Percentiles rank a stretch among this genome's conserved stretches.
Evolutionary conservation across 768 basidiomycete genomes (phyloP).

Genomic region (Tremella yokohamensis): DNA sequence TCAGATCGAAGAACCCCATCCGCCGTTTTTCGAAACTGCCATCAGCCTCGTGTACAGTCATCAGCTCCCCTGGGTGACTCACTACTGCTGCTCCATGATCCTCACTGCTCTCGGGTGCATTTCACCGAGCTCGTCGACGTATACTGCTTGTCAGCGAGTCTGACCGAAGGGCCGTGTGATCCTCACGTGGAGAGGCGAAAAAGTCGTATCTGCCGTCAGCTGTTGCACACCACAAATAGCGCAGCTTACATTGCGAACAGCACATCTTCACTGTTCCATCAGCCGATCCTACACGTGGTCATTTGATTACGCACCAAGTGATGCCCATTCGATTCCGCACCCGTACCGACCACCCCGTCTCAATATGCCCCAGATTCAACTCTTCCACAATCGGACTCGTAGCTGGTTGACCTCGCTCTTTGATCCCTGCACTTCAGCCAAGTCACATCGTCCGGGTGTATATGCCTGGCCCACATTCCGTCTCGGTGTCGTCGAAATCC

Average conservation of each 20-base stretch:
- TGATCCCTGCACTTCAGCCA: conserved; percentile 41
- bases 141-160: conserved; percentile 24
- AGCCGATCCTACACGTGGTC: background rate
- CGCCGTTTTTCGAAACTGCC: conserved; percentile 47
- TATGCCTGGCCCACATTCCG: conserved; percentile 17
- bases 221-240: background rate
- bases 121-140: conserved; percentile 50
- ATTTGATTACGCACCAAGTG: conserved; percentile 33
- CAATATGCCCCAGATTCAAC: conserved; percentile 48
- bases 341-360: conserved; percentile 49
- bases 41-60: background rate
- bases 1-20: conserved; percentile 50
- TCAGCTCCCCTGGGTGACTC: conserved; percentile 6
- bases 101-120: conserved; percentile 47
- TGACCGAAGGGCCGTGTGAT: background rate
- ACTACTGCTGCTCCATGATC: conserved; percentile 52
- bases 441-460: background rate
- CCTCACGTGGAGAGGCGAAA: conserved; percentile 49
- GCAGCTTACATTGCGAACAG: conserved; percentile 45
- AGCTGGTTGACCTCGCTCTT: conserved; percentile 51
- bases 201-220: conserved; percentile 43
- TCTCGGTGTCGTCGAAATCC: conserved; percentile 50
- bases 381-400: conserved; percentile 51
- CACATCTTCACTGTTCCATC: conserved; percentile 38
- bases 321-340: conserved; percentile 51